Conservation (phyloP, 106 monocot species). For the Dendrobium catenatum region DNA sequence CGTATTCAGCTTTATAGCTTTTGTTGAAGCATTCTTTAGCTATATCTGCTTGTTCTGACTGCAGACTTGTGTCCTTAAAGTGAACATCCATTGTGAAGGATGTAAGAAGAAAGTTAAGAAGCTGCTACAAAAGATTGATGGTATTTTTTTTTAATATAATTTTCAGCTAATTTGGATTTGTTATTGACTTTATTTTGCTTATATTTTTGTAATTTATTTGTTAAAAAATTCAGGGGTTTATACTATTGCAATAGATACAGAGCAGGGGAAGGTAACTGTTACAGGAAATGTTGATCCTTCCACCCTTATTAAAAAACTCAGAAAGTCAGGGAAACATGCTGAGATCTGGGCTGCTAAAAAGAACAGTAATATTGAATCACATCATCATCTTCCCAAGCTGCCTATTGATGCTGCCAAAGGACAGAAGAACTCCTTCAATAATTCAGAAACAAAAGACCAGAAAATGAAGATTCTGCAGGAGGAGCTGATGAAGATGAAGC, state of each 20-base stretch:
- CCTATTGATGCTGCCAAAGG: background rate
- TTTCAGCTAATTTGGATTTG: background rate
- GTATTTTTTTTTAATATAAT: background rate
- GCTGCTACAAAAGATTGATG: slow-evolving; percentile 30
- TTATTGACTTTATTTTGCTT: background rate
- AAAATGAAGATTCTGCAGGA: background rate
- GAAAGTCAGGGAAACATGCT: slow-evolving; percentile 65
- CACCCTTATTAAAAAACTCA: slow-evolving; percentile 49
- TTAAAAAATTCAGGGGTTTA: slow-evolving; percentile 44
- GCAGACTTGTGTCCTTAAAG: slow-evolving; percentile 28
- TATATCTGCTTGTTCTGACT: background rate
- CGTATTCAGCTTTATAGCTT: background rate
- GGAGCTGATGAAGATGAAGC: background rate
- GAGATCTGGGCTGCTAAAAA: slow-evolving; percentile 44
- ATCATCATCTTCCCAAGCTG: background rate
- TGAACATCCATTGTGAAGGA: slow-evolving; percentile 35
- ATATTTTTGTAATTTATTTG: background rate
- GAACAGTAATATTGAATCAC: background rate
- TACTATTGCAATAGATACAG: slow-evolving; percentile 47
- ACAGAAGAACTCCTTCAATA: background rate
- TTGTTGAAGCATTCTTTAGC: background rate
- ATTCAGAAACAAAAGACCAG: background rate
- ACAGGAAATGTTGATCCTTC: slow-evolving; percentile 57
- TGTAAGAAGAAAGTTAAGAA: slow-evolving; percentile 36
- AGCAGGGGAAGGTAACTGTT: slow-evolving; percentile 62